Evolutionary conservation across 495 filamentous ascomycete species (phyloP), one percentile per base, ranked within the genome.

Genomic region (Penicillium verhagenii): DNA sequence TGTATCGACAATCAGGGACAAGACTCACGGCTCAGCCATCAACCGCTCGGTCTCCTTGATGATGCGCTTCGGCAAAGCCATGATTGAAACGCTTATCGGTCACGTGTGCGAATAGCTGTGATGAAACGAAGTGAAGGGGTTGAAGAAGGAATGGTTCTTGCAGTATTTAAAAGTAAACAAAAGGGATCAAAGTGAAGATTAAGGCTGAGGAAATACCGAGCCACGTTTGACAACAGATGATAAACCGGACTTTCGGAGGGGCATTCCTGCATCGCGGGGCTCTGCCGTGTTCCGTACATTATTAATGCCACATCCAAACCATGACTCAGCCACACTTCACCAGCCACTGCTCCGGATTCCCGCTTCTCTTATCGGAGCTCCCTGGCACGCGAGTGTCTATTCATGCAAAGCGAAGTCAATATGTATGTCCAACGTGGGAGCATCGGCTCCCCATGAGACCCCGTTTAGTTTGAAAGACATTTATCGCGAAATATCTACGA

Each of bases 11-110:
- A 14, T 26, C 26, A 37, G 28, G n/a, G 20, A 24, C 16, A 37
- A 26, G 18, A 68, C 91, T 72, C 83, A 96, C 93, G 94, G 93
- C 69, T 99, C 94, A 49, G 89, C 89, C 84, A 96, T 90, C 48
- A 99, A 83, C 59, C 94, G 88, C 75, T 99, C 93, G 4, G 94
- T 99, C 81, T 99, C 94, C 74, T 99, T 99, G 56, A 97, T 81
- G 57, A 99, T 99, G 59, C 94, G 79, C 79, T 99, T 99, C 3
- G 94, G 93, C 51, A 97, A 81, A 29, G 89, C 86, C 84, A 89
- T 88, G 33, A 26, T 37, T 52, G 59, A 58, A 54, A 46, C 26
- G 47, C 43, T 57, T 60, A 56, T 64, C 53, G 52, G 48, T 28
- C 49, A 31, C 25, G 49, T 26, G 25, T 24, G 19, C 18, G 21